Percentiles rank a stretch among this genome's conserved stretches.
These are phyloP conservation scores for Parsonsia alboflavescens DNA, from an alignment of 257 asterid genomes.

Conservation along the genomic window DNA sequence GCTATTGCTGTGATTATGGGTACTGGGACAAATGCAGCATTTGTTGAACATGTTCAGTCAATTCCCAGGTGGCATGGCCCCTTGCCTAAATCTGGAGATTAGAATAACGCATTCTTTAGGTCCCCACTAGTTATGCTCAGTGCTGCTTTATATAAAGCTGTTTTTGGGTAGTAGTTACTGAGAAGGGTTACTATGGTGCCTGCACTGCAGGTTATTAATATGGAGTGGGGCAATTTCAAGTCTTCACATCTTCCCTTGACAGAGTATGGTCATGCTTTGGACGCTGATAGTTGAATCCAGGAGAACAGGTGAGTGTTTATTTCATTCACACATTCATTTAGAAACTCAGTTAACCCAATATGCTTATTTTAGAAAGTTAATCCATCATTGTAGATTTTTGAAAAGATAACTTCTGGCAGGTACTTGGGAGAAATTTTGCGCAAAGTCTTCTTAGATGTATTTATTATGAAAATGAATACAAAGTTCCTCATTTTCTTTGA, in stretches of 20 bases:
- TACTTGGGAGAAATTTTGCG: slow-evolving; percentile 89
- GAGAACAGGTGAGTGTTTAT: slow-evolving; percentile 60
- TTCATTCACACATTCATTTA: neutral
- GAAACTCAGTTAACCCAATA: neutral
- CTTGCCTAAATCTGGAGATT: slow-evolving; percentile 75
- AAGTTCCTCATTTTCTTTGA: neutral
- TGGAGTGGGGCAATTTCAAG: slow-evolving; percentile 97
- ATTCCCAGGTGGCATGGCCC: slow-evolving; percentile 94
- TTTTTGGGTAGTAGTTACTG: neutral
- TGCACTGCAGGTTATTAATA: slow-evolving; percentile 67
- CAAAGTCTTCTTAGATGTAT: slow-evolving; percentile 41
- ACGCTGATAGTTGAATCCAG: slow-evolving; percentile 75
- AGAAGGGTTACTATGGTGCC: slow-evolving; percentile 7
- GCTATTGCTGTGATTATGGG: slow-evolving; percentile 80
- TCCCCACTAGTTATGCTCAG: neutral
- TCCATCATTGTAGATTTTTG: slow-evolving; percentile 50
- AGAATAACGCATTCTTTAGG: slow-evolving; percentile 9
- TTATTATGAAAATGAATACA: neutral
- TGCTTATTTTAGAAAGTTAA: neutral
- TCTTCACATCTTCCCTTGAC: slow-evolving; percentile 86
- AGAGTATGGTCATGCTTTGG: slow-evolving; percentile 64
- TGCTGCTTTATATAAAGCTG: neutral
- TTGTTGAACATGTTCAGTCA: slow-evolving; percentile 81
- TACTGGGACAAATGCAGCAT: slow-evolving; percentile 92
- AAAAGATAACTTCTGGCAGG: slow-evolving; percentile 84